Percentiles rank a stretch among this genome's conserved stretches.
Evolutionary conservation across 2,329 filamentous ascomycete species (phyloP).

Genomic region (Drechslera avenae): DNA sequence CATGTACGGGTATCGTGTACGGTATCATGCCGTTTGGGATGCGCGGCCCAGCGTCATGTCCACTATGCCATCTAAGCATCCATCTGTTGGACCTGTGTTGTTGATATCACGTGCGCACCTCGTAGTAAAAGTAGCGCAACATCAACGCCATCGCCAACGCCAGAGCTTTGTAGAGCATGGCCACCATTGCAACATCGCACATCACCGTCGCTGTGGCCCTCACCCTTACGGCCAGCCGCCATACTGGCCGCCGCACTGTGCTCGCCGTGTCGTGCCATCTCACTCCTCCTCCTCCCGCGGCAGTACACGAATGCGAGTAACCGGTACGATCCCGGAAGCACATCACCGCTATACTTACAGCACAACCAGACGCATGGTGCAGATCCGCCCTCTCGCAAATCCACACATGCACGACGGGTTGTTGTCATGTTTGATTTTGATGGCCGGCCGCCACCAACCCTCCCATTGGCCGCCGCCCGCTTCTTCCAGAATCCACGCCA

Average conservation of each 20-base stretch:
- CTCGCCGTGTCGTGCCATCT: background rate
- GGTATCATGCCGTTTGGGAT: slow-evolving; percentile 4
- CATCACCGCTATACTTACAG: slow-evolving; percentile 31
- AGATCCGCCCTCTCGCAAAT: slow-evolving; percentile 20
- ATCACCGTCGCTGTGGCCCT: too few relatives aligned
- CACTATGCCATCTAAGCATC: too few relatives aligned
- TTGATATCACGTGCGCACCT: too few relatives aligned
- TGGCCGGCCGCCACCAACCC: slow-evolving; percentile 3
- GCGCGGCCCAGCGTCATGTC: too few relatives aligned
- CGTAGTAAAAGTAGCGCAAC: too few relatives aligned
- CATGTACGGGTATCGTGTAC: background rate
- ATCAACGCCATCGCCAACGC: too few relatives aligned
- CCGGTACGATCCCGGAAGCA: slow-evolving; percentile 36
- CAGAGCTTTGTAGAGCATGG: too few relatives aligned
- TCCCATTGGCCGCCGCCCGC: slow-evolving; percentile 28
- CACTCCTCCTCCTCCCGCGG: slow-evolving; percentile 10
- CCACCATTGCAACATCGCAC: too few relatives aligned
- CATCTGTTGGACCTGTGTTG: too few relatives aligned
- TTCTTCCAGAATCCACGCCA: slow-evolving; percentile 20
- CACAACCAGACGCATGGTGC: slow-evolving; percentile 27
- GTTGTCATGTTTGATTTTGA: slow-evolving; percentile 20
- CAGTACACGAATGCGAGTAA: slow-evolving; percentile 28
- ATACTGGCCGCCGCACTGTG: too few relatives aligned
- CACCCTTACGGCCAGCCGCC: too few relatives aligned
- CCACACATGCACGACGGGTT: slow-evolving; percentile 5